phyloP scores from a whole-genome alignment of 257 asterid genomes.

The Rhazya stricta region DNA sequence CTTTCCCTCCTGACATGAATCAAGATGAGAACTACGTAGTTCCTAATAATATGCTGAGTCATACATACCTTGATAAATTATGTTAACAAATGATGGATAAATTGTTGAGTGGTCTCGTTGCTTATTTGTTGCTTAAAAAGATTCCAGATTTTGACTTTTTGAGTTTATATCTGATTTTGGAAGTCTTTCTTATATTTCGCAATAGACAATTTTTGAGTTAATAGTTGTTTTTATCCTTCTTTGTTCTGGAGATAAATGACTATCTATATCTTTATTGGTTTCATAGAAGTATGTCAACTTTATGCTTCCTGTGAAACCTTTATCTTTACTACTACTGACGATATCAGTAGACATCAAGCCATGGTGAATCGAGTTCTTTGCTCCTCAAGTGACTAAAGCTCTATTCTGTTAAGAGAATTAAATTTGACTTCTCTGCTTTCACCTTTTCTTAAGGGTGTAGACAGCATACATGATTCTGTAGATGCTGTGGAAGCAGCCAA shows the following conservation, averaged over 20 bases:
- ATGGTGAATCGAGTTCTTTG: not conserved
- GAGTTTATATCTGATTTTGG: not conserved
- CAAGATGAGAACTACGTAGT: not conserved
- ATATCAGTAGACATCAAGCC: not conserved
- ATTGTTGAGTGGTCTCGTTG: not conserved
- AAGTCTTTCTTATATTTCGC: not conserved
- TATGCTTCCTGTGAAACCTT: not conserved
- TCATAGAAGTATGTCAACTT: not conserved
- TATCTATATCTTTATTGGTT: not conserved
- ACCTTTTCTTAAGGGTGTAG: conserved; percentile 56
- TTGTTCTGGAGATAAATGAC: not conserved
- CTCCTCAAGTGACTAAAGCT: not conserved
- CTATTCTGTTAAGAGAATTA: not conserved
- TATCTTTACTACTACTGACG: not conserved
- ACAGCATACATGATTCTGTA: conserved; percentile 57
- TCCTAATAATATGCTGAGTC: not conserved
- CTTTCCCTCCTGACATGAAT: not conserved
- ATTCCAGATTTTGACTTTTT: not conserved
- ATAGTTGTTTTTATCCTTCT: not conserved
- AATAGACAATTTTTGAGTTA: not conserved
- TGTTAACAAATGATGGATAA: not conserved
- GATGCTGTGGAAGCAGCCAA: conserved; percentile 85
- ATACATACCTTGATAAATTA: not conserved
- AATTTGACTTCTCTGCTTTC: not conserved
- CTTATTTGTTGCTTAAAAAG: not conserved